Evolutionary conservation across 2,329 filamentous ascomycete genomes (phyloP).

Genomic region (Knufia fluminis): DNA sequence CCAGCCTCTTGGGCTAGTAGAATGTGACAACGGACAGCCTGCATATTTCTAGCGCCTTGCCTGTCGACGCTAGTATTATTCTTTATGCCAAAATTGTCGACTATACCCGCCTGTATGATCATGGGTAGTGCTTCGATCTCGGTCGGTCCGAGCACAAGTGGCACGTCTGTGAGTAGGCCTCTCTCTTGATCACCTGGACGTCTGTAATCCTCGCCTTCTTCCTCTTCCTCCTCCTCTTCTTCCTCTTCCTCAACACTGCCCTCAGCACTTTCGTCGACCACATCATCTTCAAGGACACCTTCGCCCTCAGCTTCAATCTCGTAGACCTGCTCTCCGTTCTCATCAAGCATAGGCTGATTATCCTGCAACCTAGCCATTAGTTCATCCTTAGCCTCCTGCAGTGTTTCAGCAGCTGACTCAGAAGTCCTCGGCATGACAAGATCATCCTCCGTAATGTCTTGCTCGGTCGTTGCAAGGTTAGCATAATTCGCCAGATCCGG

Average conservation of each 20-base stretch:
- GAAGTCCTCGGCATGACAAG: conserved; percentile 38
- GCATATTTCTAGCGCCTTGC: conserved; percentile 62
- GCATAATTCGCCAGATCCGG: conserved; percentile 36
- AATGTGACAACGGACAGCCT: conserved; percentile 82
- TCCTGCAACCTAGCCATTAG: conserved; percentile 42
- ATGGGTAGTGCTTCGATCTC: conserved; percentile 95
- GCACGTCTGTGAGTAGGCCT: conserved; percentile 83
- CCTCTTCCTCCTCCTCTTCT: conserved; percentile 43
- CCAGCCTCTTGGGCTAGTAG: conserved; percentile 84
- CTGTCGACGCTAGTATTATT: conserved; percentile 39
- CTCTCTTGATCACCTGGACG: conserved; percentile 48
- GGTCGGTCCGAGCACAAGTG: conserved; percentile 84
- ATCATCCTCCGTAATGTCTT: conserved; percentile 36
- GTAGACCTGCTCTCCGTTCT: conserved; percentile 34
- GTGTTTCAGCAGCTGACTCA: conserved; percentile 39
- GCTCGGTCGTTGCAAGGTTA: conserved; percentile 29
- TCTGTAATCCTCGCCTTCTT: conserved; percentile 44
- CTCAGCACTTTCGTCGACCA: conserved; percentile 34
- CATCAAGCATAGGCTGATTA: conserved; percentile 28
- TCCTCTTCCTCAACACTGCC: conserved; percentile 39
- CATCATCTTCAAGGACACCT: conserved; percentile 32
- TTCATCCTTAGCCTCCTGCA: conserved; percentile 44
- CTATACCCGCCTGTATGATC: conserved; percentile 92
- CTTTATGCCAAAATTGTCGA: conserved; percentile 63
- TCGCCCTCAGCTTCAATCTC: conserved; percentile 37